Percentiles rank a stretch among this genome's conserved stretches.
Evolutionary conservation across 352 stramenopile genomes (phyloP).

Genomic region (Nothophytophthora sp.): DNA sequence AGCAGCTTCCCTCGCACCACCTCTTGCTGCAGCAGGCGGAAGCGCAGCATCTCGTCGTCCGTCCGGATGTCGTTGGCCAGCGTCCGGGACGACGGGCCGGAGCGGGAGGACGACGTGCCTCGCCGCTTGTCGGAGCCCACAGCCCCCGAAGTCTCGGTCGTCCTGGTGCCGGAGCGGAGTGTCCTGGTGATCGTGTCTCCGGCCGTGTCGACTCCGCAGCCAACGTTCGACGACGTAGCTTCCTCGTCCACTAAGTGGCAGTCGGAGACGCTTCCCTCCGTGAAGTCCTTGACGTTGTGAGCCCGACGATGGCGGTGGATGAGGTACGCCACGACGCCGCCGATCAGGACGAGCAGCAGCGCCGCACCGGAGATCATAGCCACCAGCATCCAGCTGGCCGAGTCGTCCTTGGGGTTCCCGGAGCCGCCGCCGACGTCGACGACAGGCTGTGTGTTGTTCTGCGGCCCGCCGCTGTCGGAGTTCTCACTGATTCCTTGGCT

Average conservation of each 20-base stretch:
- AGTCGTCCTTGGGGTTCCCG: no score
- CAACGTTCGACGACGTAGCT: no score
- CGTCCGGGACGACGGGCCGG: no score
- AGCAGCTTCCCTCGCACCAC: constrained; percentile 40
- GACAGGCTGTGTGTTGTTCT: constrained; percentile 4
- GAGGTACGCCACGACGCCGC: constrained; percentile 26
- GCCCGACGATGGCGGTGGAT: constrained; percentile 23
- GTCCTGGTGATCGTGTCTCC: constrained; percentile 20
- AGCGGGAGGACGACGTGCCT: constrained; percentile 5
- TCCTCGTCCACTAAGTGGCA: constrained; percentile 13
- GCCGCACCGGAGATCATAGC: constrained; percentile 37
- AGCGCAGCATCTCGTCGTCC: constrained; percentile 56
- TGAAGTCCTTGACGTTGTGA: constrained; percentile 19
- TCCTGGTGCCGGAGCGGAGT: constrained; percentile 20
- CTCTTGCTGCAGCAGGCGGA: constrained; percentile 49
- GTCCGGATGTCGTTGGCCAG: constrained; percentile 71
- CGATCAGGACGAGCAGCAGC: constrained; percentile 22
- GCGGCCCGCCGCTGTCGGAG: no score
- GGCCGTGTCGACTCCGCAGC: no score
- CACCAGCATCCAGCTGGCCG: constrained; percentile 38
- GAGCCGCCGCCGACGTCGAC: no score
- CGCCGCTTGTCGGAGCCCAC: no score
- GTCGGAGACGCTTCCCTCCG: constrained; percentile 5
- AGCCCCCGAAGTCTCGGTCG: no score
- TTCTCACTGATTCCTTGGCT: no score